phyloP scores from a whole-genome alignment of 495 filamentous ascomycete genomes.

The Hyaloscypha finlandica region DNA sequence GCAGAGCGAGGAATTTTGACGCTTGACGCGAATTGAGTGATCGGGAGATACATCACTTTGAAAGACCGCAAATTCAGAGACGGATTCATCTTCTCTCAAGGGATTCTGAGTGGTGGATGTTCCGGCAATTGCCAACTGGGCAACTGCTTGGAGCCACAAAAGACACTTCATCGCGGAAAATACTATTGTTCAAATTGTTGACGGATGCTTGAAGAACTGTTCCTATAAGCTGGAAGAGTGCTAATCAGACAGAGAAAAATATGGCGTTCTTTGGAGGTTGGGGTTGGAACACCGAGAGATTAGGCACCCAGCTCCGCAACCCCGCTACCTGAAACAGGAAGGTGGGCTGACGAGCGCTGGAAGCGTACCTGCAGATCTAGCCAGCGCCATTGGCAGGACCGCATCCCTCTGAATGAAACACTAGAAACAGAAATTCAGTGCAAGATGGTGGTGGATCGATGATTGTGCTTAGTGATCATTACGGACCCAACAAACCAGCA shows the following conservation, averaged over 20 bases:
- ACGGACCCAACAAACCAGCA: too few species aligned
- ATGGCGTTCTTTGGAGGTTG: too few species aligned
- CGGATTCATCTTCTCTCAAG: background rate
- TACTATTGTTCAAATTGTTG: background rate
- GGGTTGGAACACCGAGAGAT: too few species aligned
- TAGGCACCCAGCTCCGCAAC: background rate
- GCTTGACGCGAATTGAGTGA: constrained; percentile 23
- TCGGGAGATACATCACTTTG: constrained; percentile 18
- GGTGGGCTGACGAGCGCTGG: background rate
- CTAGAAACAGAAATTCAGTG: too few species aligned
- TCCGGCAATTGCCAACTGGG: background rate
- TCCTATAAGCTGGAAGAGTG: too few species aligned
- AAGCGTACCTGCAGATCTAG: background rate
- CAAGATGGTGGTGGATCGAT: too few species aligned
- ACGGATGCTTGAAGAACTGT: too few species aligned
- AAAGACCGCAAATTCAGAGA: constrained; percentile 9
- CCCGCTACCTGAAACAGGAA: background rate
- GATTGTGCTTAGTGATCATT: too few species aligned
- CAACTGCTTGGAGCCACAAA: background rate
- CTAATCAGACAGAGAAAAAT: too few species aligned
- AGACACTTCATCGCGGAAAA: background rate
- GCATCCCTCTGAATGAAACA: too few species aligned
- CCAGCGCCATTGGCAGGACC: too few species aligned
- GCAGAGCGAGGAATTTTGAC: constrained; percentile 22
- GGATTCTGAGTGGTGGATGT: background rate